Evolutionary conservation across 2,329 filamentous ascomycete genomes (phyloP).

Genomic region (Aspergillus pseudoglaucus): DNA sequence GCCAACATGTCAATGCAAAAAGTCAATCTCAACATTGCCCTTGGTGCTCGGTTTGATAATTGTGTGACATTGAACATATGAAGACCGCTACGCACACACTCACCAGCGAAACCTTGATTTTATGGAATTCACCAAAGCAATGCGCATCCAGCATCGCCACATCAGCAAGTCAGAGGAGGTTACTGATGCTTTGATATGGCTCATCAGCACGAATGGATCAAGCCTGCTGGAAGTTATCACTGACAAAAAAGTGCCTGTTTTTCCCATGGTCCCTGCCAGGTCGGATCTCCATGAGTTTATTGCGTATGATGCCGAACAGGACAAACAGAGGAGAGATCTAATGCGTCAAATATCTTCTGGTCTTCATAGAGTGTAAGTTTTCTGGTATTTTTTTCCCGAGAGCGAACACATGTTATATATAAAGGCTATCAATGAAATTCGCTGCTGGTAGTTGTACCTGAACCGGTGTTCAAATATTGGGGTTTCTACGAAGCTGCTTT

Average conservation of each 20-base stretch:
- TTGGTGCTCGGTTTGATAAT: conserved; percentile 88
- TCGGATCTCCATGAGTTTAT: not conserved
- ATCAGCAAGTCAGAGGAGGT: conserved; percentile 66
- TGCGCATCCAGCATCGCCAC: conserved; percentile 44
- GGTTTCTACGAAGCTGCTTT: too few species aligned
- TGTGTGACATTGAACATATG: conserved; percentile 76
- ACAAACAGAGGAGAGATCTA: not conserved
- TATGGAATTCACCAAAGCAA: conserved; percentile 62
- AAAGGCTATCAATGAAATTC: not conserved
- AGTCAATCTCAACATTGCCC: conserved; percentile 84
- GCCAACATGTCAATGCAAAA: conserved; percentile 96
- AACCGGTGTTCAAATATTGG: not conserved
- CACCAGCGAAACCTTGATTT: conserved; percentile 84
- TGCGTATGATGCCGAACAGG: not conserved
- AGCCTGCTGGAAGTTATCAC: conserved; percentile 79
- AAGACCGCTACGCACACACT: conserved; percentile 75
- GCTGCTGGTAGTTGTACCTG: not conserved
- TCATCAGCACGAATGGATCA: conserved; percentile 73
- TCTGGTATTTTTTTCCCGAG: not conserved
- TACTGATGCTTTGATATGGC: conserved; percentile 66
- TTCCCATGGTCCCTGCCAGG: not conserved
- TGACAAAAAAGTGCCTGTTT: conserved; percentile 47
- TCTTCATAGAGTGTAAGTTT: not conserved
- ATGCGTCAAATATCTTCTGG: not conserved
- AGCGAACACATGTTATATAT: not conserved